Percentiles rank a stretch among this genome's conserved stretches.
phyloP scores from a whole-genome alignment of 2,329 filamentous ascomycete species.

The Hypoxylon sp. region DNA sequence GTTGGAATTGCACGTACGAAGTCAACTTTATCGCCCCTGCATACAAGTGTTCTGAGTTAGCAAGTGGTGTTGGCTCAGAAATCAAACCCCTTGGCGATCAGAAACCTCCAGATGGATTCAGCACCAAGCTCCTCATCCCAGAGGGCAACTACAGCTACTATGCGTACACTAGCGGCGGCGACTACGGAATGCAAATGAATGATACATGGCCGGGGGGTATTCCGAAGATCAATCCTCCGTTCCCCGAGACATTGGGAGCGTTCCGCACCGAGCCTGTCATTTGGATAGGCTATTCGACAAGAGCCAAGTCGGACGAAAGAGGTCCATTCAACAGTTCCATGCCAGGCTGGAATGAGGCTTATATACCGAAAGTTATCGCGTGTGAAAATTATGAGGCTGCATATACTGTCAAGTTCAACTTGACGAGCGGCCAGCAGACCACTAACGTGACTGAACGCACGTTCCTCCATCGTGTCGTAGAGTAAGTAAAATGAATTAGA shows the following conservation, averaged over 20 bases:
- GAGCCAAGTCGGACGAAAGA: conserved; percentile 39
- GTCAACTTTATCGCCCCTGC: conserved; percentile 54
- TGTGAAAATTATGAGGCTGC: conserved; percentile 55
- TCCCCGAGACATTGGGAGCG: conserved; percentile 52
- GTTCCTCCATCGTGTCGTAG: conserved; percentile 50
- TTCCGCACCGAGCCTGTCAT: conserved; percentile 55
- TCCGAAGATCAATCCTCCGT: conserved; percentile 44
- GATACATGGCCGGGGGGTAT: conserved; percentile 50
- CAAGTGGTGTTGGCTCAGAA: conserved; percentile 47
- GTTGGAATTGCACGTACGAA: conserved; percentile 56
- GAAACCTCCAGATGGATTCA: conserved; percentile 47
- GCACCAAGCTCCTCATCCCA: conserved; percentile 50
- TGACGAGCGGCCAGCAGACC: conserved; percentile 48
- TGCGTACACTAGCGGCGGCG: conserved; percentile 49
- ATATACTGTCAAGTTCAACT: conserved; percentile 53
- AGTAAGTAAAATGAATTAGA: conserved; percentile 37
- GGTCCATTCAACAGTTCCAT: conserved; percentile 41
- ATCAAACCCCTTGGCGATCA: conserved; percentile 47
- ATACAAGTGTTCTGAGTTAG: conserved; percentile 54
- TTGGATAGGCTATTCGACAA: conserved; percentile 53
- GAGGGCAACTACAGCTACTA: conserved; percentile 52
- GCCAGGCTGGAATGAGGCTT: conserved; percentile 49
- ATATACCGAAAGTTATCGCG: conserved; percentile 52
- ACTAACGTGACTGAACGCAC: conserved; percentile 44
- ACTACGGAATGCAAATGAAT: conserved; percentile 51